These are phyloP conservation scores for Flaveria bidentis DNA, from an alignment of 129 eudicot genomes.

Conservation along the genomic window DNA sequence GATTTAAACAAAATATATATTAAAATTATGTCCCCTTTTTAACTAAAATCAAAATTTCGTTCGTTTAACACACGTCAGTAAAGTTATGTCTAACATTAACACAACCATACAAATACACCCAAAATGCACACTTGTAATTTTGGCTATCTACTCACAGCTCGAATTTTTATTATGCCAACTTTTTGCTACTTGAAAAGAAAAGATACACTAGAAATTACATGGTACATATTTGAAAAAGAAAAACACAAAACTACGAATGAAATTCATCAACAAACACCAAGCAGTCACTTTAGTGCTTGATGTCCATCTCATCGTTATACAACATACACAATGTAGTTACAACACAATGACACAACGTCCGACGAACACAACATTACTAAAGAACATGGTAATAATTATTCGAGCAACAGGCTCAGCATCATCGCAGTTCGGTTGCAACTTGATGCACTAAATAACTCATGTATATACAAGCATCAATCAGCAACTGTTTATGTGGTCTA, in stretches of 20 bases:
- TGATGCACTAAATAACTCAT: constrained; percentile 17
- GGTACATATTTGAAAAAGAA: constrained; percentile 9
- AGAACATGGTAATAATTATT: constrained; percentile 11
- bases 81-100: too few species aligned
- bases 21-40: too few species aligned
- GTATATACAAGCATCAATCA: constrained; percentile 31
- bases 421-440: constrained; percentile 5
- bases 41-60: too few species aligned
- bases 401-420: constrained; percentile 24
- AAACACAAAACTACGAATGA: constrained; percentile 6
- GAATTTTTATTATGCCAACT: not conserved
- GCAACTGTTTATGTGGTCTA: constrained; percentile 35
- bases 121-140: not conserved
- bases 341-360: constrained; percentile 20
- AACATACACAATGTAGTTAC: constrained; percentile 28
- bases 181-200: not conserved
- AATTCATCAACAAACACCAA: constrained; percentile 17
- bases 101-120: not conserved
- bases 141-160: not conserved
- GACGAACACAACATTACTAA: constrained; percentile 18
- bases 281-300: constrained; percentile 3
- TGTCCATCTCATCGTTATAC: not conserved
- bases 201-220: not conserved
- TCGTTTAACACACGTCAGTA: too few species aligned
- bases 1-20: too few species aligned